Evolutionary conservation across 345 rosid species (phyloP).

Genomic region (Hypericum perforatum): DNA sequence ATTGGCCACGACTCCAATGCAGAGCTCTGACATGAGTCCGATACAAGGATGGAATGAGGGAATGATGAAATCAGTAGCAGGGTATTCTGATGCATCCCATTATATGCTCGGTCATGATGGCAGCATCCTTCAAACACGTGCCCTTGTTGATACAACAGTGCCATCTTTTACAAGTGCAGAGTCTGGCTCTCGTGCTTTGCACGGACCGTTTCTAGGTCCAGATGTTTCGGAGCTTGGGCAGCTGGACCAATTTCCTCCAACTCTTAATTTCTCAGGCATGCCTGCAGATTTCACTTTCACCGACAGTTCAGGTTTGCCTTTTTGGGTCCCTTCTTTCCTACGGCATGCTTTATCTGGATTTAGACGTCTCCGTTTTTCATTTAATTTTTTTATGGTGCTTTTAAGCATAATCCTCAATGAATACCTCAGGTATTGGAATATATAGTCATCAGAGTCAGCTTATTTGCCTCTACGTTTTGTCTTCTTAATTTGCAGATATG

Average conservation of each 20-base stretch:
- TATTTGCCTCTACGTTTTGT: background rate
- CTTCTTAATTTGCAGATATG: slow-evolving; percentile 45
- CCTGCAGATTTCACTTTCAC: slow-evolving; percentile 75
- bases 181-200: slow-evolving; percentile 59
- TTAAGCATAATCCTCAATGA: background rate
- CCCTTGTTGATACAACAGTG: slow-evolving; percentile 59
- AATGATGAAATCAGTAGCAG: slow-evolving; percentile 67
- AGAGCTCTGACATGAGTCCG: slow-evolving; percentile 39
- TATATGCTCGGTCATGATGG: slow-evolving; percentile 66
- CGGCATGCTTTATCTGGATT: background rate
- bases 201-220: slow-evolving; percentile 59
- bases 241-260: slow-evolving; percentile 68
- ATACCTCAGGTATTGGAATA: background rate
- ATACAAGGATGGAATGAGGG: slow-evolving; percentile 74
- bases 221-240: slow-evolving; percentile 66
- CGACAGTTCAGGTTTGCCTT: slow-evolving; percentile 72
- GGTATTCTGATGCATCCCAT: slow-evolving; percentile 50
- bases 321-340: background rate
- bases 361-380: too few relatives aligned
- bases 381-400: too few relatives aligned
- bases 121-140: slow-evolving; percentile 51
- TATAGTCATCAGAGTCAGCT: background rate
- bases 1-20: too few relatives aligned
- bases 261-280: slow-evolving; percentile 86
- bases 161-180: slow-evolving; percentile 64